Conservation (phyloP, 148 eudicot species). For the Chenopodium berlandieri region DNA sequence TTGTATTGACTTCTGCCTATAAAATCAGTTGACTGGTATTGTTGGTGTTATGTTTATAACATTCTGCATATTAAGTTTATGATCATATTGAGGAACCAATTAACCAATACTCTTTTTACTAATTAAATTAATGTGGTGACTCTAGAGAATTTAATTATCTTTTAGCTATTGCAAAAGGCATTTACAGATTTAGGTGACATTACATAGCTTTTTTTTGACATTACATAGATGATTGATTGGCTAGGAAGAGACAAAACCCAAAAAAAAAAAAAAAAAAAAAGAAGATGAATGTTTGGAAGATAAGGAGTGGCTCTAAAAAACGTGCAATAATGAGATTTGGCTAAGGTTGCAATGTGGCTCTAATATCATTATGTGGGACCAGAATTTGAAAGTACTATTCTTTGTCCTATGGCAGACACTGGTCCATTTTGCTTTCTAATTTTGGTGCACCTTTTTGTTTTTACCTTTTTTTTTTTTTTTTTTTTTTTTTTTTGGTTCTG, state of each 20-base stretch:
- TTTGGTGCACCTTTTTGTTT: background rate
- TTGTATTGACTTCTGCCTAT: conserved; percentile 8
- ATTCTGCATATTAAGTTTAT: background rate
- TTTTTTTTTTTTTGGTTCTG: background rate
- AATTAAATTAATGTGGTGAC: background rate
- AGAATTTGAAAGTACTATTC: background rate
- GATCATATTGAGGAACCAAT: conserved; percentile 14
- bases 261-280: background rate
- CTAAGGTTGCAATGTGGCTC: background rate
- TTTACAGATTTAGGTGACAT: background rate
- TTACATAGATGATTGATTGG: background rate
- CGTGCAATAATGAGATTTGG: conserved; percentile 5
- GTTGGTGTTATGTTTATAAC: background rate
- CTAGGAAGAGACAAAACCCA: background rate
- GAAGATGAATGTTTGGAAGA: background rate
- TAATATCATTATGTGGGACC: conserved; percentile 9
- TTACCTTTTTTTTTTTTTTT: background rate
- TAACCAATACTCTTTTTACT: conserved; percentile 1
- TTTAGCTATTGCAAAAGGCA: conserved; percentile 6
- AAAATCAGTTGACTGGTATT: background rate
- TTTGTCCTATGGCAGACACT: background rate
- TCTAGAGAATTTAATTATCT: conserved; percentile 5
- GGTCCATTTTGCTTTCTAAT: background rate
- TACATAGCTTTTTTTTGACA: background rate
- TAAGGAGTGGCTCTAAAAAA: background rate